Conservation (phyloP, 1,284 basidiomycete genomes). For the Fistulina hepatica region DNA sequence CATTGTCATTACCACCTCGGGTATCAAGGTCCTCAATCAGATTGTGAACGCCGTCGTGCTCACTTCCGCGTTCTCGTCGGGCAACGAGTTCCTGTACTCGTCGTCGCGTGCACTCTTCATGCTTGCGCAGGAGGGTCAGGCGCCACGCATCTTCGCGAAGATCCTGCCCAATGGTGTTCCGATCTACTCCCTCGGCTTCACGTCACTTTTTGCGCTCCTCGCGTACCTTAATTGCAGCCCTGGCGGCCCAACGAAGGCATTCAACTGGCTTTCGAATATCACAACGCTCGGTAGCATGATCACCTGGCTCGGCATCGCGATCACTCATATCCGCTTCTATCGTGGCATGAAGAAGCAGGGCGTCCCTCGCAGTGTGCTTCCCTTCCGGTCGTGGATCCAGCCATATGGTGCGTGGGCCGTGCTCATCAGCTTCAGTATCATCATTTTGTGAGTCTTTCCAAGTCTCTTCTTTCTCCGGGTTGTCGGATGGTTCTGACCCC, state of each 20-base stretch:
- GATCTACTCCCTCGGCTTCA: conserved; percentile 11
- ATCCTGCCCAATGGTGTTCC: conserved; percentile 16
- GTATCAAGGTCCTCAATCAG: conserved; percentile 18
- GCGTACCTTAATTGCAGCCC: conserved; percentile 31
- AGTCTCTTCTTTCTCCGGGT: too few species aligned
- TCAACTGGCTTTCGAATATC: conserved; percentile 36
- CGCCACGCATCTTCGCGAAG: conserved; percentile 37
- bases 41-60: conserved; percentile 51
- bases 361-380: conserved; percentile 36
- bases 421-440: conserved; percentile 10
- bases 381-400: conserved; percentile 33
- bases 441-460: conserved; percentile 11
- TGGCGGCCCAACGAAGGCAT: conserved; percentile 18
- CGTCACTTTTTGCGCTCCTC: conserved; percentile 29
- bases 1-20: conserved; percentile 30
- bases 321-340: conserved; percentile 51
- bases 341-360: conserved; percentile 45
- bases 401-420: conserved; percentile 33
- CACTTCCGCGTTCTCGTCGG: conserved; percentile 48
- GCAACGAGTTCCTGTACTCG: conserved; percentile 46
- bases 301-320: conserved; percentile 49
- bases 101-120: conserved; percentile 44
- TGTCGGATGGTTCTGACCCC: not conserved
- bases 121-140: conserved; percentile 43
- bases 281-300: conserved; percentile 17